Evolutionary conservation across 192 early-diverging fungal genomes (phyloP), one percentile per base, ranked within the genome.

Genomic region (Endogone sp.): DNA sequence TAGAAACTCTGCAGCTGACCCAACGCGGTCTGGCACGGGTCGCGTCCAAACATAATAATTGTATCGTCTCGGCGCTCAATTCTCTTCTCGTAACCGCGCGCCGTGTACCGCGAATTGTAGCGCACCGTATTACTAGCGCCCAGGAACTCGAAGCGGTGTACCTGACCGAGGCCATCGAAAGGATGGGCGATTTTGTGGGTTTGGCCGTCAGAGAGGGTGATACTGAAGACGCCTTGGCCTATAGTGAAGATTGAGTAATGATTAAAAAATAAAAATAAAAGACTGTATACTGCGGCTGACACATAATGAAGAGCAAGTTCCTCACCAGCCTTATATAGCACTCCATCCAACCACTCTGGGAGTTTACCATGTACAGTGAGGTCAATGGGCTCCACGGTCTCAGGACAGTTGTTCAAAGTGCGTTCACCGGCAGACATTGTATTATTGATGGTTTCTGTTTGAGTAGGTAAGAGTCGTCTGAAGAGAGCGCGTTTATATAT

Each of bases 81-180:
- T 23, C 77, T 72, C 26, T 60, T 64, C 31, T 71, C 72, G 21
- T 69, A 71, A 56, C 73, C 70, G 10, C 77, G 69, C 29, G 77
- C 74, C 24, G 44, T 62, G 29, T 79, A 79, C 37, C 37, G 37
- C 37, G 37, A 49, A 6, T 10, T n/a, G 23, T 49, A 49, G 16
- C 37, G 37, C 9, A 79, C 69, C 25, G 66, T 56, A 10, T 60
- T 60, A 22, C 27, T 28, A 21, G 22, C 27, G 10, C 27, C 24
- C 24, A 60, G 22, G 27, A 60, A 60, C 37, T 49, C 37, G 1
- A 49, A 49, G 59, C 59, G 59, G 32, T 79, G 73, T 1, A 79
- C 54, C 77, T 74, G 73, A 21, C 72, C 72, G 23, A 79, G 70
- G 24, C 73, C 77, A 30, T 79, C 77, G 68, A 79, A 79, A 1